These are phyloP conservation scores for Leccinum uliginosum DNA, from an alignment of 768 basidiomycete genomes.

Conservation along the genomic window DNA sequence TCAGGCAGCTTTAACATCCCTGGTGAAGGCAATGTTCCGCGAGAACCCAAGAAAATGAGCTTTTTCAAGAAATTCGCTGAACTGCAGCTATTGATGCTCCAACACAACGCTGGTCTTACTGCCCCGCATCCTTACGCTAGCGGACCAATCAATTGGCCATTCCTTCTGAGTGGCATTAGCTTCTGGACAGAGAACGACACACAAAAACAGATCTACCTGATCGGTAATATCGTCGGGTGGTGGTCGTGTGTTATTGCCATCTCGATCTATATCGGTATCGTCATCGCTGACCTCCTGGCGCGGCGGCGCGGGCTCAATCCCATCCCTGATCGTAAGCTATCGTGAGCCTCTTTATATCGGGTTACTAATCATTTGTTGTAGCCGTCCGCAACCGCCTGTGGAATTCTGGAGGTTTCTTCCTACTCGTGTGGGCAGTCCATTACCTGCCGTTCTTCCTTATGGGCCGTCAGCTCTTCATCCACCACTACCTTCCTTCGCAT, in stretches of 20 bases:
- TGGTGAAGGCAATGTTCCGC: slow-evolving; percentile 45
- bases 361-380: slow-evolving; percentile 29
- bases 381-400: slow-evolving; percentile 91
- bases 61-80: slow-evolving; percentile 96
- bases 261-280: slow-evolving; percentile 84
- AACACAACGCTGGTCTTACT: slow-evolving; percentile 98
- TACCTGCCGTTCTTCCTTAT: slow-evolving; percentile 98
- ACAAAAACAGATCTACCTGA: slow-evolving; percentile 92
- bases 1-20: slow-evolving; percentile 51
- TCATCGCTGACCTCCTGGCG: slow-evolving; percentile 86
- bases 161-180: slow-evolving; percentile 92
- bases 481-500: slow-evolving; percentile 97
- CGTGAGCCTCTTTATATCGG: neutral
- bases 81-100: slow-evolving; percentile 91
- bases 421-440: slow-evolving; percentile 91
- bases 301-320: slow-evolving; percentile 81
- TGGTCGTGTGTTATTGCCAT: slow-evolving; percentile 87
- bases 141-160: slow-evolving; percentile 97
- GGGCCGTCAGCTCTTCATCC: slow-evolving; percentile 94
- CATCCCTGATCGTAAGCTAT: slow-evolving; percentile 76
- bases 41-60: slow-evolving; percentile 74
- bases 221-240: slow-evolving; percentile 93
- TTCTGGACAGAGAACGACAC: slow-evolving; percentile 92
- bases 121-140: slow-evolving; percentile 98
- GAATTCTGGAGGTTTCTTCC: slow-evolving; percentile 95